Evolutionary conservation across 2,329 filamentous ascomycete species (phyloP), one percentile per base, ranked within the genome.

Genomic region (Paracorniculantispora psalliotae): DNA sequence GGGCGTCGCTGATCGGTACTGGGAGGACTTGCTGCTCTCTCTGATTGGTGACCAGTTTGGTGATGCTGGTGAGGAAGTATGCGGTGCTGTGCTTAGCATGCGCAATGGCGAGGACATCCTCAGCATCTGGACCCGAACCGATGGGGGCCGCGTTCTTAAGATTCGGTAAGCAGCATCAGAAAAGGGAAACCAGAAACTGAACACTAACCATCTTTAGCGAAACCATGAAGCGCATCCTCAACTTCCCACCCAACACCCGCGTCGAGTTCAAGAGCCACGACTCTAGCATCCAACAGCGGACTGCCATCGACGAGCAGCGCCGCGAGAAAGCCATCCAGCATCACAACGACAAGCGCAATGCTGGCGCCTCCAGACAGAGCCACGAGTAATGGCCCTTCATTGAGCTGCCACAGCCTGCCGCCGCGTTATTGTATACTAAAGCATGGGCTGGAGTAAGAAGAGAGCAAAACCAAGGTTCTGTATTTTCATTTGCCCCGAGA

Each of bases 211-310:
- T 23, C 5, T 15, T 26, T 63, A 96, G 92, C 65, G 92, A 99
- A 77, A 96, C 89, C 35, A 92, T 97, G 82, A 96, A 96, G 77
- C 89, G 91, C 63, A 82, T 96, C 64, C 85, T 99, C 59, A 84
- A 85, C 65, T 90, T 97, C 71, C 93, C 93, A 1, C 77, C 85
- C 47, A 93, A 96, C 72, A 97, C 94, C 39, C 90, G 89, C 69
- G 88, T 99, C 61, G 87, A 94, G 67, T 99, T 92, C 85, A 96
- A 96, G 77, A 94, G 89, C 70, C 94, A 99, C 73, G 92, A 97
- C 70, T 91, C 93, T 64, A 96, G 91, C 73, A 97, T 99, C 70
- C 89, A 91, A 66, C 92, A 97, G 76, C 86, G 92, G 65, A 90
- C 88, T 30, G 90, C 90, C 21, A 92, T 96, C 63, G 92, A 97